Base-by-base conservation (phyloP, 2,329 filamentous ascomycete species). In the Monosporascus sp. region DNA sequence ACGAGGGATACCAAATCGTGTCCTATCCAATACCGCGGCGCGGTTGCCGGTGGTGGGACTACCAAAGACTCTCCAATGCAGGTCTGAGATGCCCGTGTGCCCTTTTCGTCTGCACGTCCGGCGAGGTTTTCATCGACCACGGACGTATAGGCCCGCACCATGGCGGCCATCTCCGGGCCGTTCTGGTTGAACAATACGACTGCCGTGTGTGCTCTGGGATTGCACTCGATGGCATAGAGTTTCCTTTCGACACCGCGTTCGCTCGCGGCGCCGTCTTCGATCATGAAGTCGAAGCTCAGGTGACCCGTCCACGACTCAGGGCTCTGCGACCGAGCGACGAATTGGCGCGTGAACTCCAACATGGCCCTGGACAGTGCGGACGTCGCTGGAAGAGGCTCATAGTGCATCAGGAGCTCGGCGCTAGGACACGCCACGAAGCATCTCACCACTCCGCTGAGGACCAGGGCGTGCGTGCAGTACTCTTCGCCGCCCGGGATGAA, bases 211-310 rank as follows among this genome's bases (percentile, higher is more conserved):
- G 81, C 82, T 15, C 86, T 74, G 0, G 86, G 86, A 52, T 89
- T 89, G 63, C 86, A 89, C 63, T 89, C 86, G 53, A 89, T 89
- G 0, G 85, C 84, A 58, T 82, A 86, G 2, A 89, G 65, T 28
- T 58, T 75, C 60, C n/a, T 70, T 67, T 45, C 69, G 40, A 61
- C 67, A 43, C 57, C 63, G 28, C 52, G 57, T 40, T 71, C 65
- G 15, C 37, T 47, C 3, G 51, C 37, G 15, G 14, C 40, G 14
- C 51, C 54, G 48, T 78, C 72, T 48, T 82, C 77, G 2, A 87
- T 79, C 58, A 91, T 72, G 57, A 92, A 86, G 65, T 89, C 85
- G 51, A 92, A 86, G 18, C 81, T 86, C 35, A 91, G 66, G 64
- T 92, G 89, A 0, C 88, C 88, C 0, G 86, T 90, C 62, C 88